Conservation (phyloP, 2,329 filamentous ascomycete species). For the Endothia cerciana region DNA sequence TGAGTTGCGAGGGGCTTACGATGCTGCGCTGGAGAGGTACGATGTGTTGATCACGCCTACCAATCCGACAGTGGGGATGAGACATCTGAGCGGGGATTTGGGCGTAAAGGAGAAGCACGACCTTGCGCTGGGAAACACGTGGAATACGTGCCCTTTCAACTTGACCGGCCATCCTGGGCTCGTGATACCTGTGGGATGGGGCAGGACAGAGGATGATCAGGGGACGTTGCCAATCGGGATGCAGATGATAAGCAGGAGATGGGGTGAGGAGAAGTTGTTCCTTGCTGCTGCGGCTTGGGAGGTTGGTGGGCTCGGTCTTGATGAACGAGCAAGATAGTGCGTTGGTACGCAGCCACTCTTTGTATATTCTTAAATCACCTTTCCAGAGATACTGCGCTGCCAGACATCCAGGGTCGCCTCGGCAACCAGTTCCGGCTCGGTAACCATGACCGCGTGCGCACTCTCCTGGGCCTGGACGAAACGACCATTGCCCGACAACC, state of each 20-base stretch:
- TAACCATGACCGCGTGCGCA: constrained; percentile 5
- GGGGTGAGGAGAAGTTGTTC: constrained; percentile 36
- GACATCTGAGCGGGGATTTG: constrained; percentile 41
- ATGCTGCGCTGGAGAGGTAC: constrained; percentile 45
- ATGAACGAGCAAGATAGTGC: constrained; percentile 30
- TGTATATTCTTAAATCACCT: background rate
- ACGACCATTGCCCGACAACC: constrained; percentile 7
- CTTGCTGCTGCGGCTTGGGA: constrained; percentile 39
- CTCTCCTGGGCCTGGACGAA: constrained; percentile 8
- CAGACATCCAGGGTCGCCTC: constrained; percentile 1
- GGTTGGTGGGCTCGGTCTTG: constrained; percentile 35
- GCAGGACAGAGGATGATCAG: constrained; percentile 27
- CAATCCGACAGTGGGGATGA: constrained; percentile 49
- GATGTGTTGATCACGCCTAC: constrained; percentile 55
- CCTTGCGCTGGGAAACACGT: constrained; percentile 48
- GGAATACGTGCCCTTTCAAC: constrained; percentile 53
- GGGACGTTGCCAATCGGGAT: constrained; percentile 38
- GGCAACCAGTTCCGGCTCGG: constrained; percentile 7
- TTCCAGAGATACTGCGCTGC: constrained; percentile 1
- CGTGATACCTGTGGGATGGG: constrained; percentile 49
- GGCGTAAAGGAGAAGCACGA: constrained; percentile 46
- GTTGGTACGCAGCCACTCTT: background rate
- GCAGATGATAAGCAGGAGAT: constrained; percentile 38
- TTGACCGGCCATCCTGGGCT: constrained; percentile 54
- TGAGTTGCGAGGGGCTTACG: constrained; percentile 52